Base-by-base conservation (phyloP, 495 filamentous ascomycete genomes). In the Bathelium albidoporum region DNA sequence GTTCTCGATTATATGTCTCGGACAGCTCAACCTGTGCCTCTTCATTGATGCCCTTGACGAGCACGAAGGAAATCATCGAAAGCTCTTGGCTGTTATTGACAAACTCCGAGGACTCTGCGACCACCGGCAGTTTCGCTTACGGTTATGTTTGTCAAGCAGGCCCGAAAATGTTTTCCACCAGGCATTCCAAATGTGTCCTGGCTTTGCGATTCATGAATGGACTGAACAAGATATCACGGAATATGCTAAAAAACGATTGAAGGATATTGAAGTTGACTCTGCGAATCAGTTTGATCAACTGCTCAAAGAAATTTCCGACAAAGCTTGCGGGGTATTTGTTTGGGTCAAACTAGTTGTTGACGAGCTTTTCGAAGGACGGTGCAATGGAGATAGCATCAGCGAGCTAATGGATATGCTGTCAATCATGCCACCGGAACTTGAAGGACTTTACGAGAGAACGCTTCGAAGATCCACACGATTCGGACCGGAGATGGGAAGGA, bases 61-160 rank as follows among this genome's bases (percentile, higher is more conserved):
- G 49, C 49, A 55, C 24, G 49, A 55, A 29, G 24, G 49, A 55
- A 55, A 55, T 55, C 49, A 55, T 55, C 49, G 49, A 55, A 55
- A 12, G 29, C 49, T 55, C 29, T 24, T 55, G 24, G 49, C 49
- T 16, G 49, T 24, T 55, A 29, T 55, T 24, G 29, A 55, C 49
- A 55, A 9, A 55, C 10, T 55, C 0, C 49, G 29, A 55, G 49
- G 29, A 26, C 49, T 55, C 49, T 55, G 49, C 49, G 24, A 55
- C 16, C 20, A 55, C 29, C 24, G 22, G 29, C 49, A 55, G 29
- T 55, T 55, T 55, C 49, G 49, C 49, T 55, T 55, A 29, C 49
- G 49, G 20, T 24, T 55, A 24, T 55, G 49, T 55, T 24, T 55
- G 24, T 55, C 49, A 7, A 55, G 49, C 29, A 55, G 49, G 24